Percentiles rank a stretch among this genome's conserved stretches.
These are phyloP conservation scores for Allium sativum DNA, from an alignment of 106 monocot genomes.

Conservation along the genomic window DNA sequence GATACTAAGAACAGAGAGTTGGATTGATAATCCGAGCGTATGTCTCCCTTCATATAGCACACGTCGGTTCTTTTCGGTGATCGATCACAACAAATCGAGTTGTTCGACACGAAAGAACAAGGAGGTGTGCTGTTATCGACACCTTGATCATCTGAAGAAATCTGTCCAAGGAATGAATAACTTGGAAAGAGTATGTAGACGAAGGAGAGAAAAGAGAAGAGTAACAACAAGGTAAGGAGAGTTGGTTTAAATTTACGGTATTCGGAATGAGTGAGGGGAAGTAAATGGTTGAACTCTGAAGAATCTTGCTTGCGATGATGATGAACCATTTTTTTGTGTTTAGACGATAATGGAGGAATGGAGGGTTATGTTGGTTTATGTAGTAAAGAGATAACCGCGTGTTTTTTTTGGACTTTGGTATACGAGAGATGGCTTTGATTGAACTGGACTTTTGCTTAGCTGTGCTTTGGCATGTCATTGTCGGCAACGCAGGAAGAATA, in stretches of 20 bases:
- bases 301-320: constrained; percentile 2
- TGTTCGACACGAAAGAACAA: constrained; percentile 23
- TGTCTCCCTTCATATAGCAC: constrained; percentile 51
- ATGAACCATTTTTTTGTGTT: not conserved
- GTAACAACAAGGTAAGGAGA: constrained; percentile 2
- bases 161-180: not conserved
- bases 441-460: too few species aligned
- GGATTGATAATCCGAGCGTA: constrained; percentile 21
- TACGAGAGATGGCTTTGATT: too few species aligned
- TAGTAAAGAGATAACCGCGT: too few species aligned
- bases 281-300: constrained; percentile 5
- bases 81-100: constrained; percentile 56
- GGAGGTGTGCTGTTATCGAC: not conserved
- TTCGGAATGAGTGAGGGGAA: constrained; percentile 1
- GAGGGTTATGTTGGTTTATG: too few species aligned
- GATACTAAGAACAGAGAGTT: constrained; percentile 5
- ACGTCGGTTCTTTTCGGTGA: constrained; percentile 44
- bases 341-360: not conserved
- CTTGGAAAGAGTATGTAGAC: not conserved
- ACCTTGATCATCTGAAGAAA: not conserved
- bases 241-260: not conserved
- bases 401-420: too few species aligned
- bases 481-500: too few species aligned
- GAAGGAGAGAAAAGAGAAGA: constrained; percentile 13
- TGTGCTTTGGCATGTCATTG: too few species aligned